Evolutionary conservation across 2,329 filamentous ascomycete genomes (phyloP).

Genomic region (Xylariaceae sp.): DNA sequence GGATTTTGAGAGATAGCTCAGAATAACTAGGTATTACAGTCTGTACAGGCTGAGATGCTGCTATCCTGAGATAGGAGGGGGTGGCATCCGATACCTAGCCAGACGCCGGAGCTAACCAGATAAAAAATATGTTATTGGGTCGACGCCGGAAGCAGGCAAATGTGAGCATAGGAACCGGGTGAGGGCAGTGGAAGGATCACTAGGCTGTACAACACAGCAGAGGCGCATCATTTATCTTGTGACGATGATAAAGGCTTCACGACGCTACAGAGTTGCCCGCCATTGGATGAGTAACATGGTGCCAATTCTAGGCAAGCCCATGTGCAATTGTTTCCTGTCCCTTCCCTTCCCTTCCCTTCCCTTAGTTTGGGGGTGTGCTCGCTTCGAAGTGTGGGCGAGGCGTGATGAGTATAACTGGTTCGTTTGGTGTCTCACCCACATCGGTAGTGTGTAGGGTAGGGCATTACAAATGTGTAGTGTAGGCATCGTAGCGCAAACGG

Average conservation of each 20-base stretch:
- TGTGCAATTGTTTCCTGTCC: conserved; percentile 2
- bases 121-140: neutral
- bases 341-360: neutral
- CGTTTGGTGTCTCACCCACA: conserved; percentile 6
- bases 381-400: conserved; percentile 8
- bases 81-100: conserved; percentile 8
- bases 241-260: conserved; percentile 7
- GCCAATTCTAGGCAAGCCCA: conserved; percentile 7
- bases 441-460: conserved; percentile 7
- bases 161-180: conserved; percentile 8
- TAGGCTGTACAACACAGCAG: conserved; percentile 17
- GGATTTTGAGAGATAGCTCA: conserved; percentile 6
- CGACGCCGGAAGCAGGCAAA: neutral
- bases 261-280: conserved; percentile 5
- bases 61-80: conserved; percentile 11
- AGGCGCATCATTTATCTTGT: conserved; percentile 6
- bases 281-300: neutral
- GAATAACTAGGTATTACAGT: neutral
- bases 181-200: conserved; percentile 5
- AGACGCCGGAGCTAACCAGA: too few species aligned
- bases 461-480: neutral
- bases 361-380: neutral
- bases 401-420: conserved; percentile 12
- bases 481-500: conserved; percentile 1
- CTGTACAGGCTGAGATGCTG: conserved; percentile 3